Percentiles rank a stretch among this genome's conserved stretches.
Conservation (phyloP, 306 rosid genomes). For the Vigna hirtella region DNA sequence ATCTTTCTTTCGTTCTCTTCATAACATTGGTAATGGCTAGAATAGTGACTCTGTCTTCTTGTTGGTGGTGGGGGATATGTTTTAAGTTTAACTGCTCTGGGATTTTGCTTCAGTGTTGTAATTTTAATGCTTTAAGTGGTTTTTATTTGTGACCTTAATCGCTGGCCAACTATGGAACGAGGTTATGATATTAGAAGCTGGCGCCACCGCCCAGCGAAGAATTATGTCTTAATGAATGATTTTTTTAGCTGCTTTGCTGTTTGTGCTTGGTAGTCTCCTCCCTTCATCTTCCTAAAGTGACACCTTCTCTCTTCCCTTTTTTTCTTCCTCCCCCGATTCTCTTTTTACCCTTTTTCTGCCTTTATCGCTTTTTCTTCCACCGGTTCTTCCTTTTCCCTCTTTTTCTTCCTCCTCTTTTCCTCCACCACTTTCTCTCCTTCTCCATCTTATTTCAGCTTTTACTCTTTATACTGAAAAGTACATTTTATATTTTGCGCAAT, state of each 20-base stretch:
- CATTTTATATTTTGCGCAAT: too few species aligned
- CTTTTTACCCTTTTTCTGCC: too few species aligned
- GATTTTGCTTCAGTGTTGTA: conserved; percentile 31
- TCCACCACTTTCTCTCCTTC: too few species aligned
- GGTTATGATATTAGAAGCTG: background rate
- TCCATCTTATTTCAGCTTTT: too few species aligned
- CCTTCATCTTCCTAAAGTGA: too few species aligned
- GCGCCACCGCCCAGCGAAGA: background rate
- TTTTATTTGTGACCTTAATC: conserved; percentile 19
- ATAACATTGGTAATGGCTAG: background rate
- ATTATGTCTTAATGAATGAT: background rate
- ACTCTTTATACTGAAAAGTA: too few species aligned
- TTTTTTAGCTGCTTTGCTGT: background rate
- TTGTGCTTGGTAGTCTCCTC: background rate
- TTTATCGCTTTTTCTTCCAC: too few species aligned
- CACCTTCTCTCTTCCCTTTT: too few species aligned
- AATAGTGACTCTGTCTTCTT: background rate
- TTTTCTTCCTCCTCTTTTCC: too few species aligned
- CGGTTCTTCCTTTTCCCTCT: too few species aligned
- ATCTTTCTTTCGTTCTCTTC: background rate
- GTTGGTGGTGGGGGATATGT: background rate
- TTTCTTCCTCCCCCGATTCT: too few species aligned
- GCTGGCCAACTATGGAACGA: conserved; percentile 20
- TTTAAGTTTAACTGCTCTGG: background rate
- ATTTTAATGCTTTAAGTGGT: background rate